Base-by-base conservation (phyloP, 257 asterid genomes). In the Petunia secreta region DNA sequence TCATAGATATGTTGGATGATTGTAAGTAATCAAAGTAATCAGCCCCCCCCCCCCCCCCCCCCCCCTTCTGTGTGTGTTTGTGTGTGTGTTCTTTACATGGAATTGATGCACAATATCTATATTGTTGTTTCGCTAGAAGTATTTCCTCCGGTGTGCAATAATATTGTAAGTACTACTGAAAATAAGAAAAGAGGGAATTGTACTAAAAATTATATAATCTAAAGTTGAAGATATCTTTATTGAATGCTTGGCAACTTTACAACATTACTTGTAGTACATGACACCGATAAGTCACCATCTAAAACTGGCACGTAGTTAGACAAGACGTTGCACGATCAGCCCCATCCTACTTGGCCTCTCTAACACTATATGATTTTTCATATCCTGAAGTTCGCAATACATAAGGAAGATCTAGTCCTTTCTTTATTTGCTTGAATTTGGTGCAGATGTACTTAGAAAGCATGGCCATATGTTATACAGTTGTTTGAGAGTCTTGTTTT, bases 1-100 rank as follows among this genome's bases (percentile, higher is more conserved):
- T 96, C 91, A 96, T 96, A 82, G 99, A 96, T 88, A 94, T 96
- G 99, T n/a, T 87, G 82, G 96, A 92, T 76, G 98, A 96, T 81
- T 82, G 99, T 96, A 91, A 91, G 99, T 89, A 77, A 54, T 66
- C 44, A 37, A 91, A 91, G 99, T 89, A 77, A 54, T 66, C 44
- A 37, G 41, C n/a, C 15, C 77, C 5, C 6, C 2, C 16, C 8
- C 9, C 8, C 58, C 4, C 0, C 1, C 50, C 15, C n/a, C n/a
- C 76, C 16, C 76, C 1, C 43, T 1, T 4, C 38, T 15, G 0
- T 41, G 55, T 67, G 75, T 65, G 53, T 64, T 1, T 64, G n/a
- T 65, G 52, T 67, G 38, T 43, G 39, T n/a, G 60, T 13, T 48
- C 44, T 71, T 34, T 34, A 73, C 6, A 11, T 50, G 6, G 62